These are phyloP conservation scores for Gentiana straminea DNA, from an alignment of 257 asterid species.

Conservation along the genomic window DNA sequence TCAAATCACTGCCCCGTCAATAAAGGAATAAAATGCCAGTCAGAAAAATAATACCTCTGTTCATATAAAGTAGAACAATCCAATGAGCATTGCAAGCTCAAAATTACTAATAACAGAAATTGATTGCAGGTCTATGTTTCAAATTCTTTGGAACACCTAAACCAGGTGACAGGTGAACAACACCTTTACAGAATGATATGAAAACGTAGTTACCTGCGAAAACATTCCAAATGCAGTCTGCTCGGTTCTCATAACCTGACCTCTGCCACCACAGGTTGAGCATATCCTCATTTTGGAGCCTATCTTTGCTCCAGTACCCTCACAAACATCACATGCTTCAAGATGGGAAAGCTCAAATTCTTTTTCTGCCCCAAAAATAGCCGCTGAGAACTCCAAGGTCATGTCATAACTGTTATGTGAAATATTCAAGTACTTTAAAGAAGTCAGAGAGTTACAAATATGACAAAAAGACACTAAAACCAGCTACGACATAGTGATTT, in stretches of 20 bases:
- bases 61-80: no score
- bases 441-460: background rate
- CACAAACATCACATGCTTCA: constrained; percentile 82
- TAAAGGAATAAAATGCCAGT: no score
- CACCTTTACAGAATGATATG: background rate
- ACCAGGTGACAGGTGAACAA: background rate
- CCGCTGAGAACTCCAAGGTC: constrained; percentile 72
- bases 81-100: no score
- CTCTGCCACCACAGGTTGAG: constrained; percentile 97
- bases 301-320: constrained; percentile 88
- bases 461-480: background rate
- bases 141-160: background rate
- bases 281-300: constrained; percentile 96
- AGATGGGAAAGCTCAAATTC: constrained; percentile 90
- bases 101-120: no score
- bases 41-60: no score
- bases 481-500: no score
- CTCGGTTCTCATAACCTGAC: constrained; percentile 98
- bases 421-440: constrained; percentile 18
- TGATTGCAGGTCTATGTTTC: background rate
- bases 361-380: constrained; percentile 93
- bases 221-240: constrained; percentile 99
- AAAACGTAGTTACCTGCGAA: constrained; percentile 57
- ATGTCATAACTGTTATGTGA: constrained; percentile 66
- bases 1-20: no score